Conservation (phyloP, 805 yeast species). For the Myxozyma monticola region DNA sequence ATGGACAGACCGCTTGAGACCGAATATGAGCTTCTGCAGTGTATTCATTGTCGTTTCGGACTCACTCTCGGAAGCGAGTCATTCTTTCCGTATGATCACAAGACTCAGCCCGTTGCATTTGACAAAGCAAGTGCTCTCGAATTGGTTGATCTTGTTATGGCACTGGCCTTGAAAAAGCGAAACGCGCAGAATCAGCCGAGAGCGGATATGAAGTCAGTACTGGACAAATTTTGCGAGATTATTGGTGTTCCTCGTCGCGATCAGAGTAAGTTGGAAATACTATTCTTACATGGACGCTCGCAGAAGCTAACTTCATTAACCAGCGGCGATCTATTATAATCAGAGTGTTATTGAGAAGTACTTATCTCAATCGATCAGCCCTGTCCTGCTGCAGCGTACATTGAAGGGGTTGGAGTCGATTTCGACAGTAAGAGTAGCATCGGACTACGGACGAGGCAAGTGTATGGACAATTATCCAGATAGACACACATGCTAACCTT, state of each 20-base stretch:
- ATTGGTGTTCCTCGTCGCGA: conserved; percentile 60
- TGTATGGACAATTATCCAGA: not conserved
- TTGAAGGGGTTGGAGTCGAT: conserved; percentile 16
- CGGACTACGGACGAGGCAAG: conserved; percentile 20
- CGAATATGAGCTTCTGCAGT: conserved; percentile 72
- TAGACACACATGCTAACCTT: too few relatives aligned
- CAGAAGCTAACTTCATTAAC: too few relatives aligned
- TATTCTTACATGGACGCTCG: too few relatives aligned
- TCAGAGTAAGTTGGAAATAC: conserved; percentile 3
- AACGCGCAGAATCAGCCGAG: conserved; percentile 58
- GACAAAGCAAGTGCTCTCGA: conserved; percentile 43
- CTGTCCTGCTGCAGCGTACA: conserved; percentile 26
- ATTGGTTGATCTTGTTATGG: conserved; percentile 52
- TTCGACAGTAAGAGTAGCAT: conserved; percentile 14
- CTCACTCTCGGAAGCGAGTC: conserved; percentile 56
- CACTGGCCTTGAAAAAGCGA: conserved; percentile 54
- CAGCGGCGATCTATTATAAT: conserved; percentile 38
- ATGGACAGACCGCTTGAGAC: conserved; percentile 46
- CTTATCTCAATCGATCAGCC: conserved; percentile 34
- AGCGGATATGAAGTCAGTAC: conserved; percentile 66
- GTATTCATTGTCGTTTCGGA: conserved; percentile 76
- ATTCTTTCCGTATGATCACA: conserved; percentile 68
- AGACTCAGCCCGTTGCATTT: conserved; percentile 46
- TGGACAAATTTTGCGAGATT: conserved; percentile 71
- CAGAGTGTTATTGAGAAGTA: conserved; percentile 50